Base-by-base conservation (phyloP, 2,329 filamentous ascomycete species). In the Epichloe bromicola region DNA sequence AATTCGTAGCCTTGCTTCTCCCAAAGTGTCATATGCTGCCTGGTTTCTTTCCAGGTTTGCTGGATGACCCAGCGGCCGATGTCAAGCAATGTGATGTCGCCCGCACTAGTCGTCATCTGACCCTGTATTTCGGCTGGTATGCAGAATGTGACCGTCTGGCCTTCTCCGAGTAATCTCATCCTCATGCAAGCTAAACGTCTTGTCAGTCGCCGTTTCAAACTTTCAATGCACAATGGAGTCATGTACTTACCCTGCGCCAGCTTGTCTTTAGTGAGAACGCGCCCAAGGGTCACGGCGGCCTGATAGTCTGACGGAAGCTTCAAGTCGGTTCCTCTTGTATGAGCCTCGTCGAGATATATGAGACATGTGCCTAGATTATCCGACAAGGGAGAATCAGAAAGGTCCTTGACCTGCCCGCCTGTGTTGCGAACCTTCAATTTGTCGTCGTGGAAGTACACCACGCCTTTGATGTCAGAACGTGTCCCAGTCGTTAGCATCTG, bases 261-360 rank as follows among this genome's bases (percentile, higher is more conserved):
- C 23, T 74, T 67, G 53, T 89, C 85, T 56, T 88, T 89, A 0
- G 79, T 83, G 1, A 87, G 57, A 5, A 69, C 67, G 0, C 79
- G 70, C 0, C 84, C 83, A 0, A 90, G 62, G 0, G 83, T 88
- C 0, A 88, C 78, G 0, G 79, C 80, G 0, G 83, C 86, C 1
- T 78, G 67, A 55, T 80, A 82, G 7, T 73, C 2, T 0, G 50
- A 42, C 0, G 82, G 84, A 1, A 87, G 62, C 20, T 73, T 74
- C 2, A 88, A 58, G 54, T 89, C 84, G 0, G 75, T 86, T 0
- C 85, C 85, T 50, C 85, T 65, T 0, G 83, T 85, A 54, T 88
- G 84, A 0, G 76, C 74, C 52, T 89, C 79, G 51, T 88, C 84
- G 0, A 90, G 66, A 52, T 80, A 88, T 0, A 88, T 70, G 0